phyloP scores from a whole-genome alignment of 2,329 filamentous ascomycete genomes.

The Fusarium pininemorale region DNA sequence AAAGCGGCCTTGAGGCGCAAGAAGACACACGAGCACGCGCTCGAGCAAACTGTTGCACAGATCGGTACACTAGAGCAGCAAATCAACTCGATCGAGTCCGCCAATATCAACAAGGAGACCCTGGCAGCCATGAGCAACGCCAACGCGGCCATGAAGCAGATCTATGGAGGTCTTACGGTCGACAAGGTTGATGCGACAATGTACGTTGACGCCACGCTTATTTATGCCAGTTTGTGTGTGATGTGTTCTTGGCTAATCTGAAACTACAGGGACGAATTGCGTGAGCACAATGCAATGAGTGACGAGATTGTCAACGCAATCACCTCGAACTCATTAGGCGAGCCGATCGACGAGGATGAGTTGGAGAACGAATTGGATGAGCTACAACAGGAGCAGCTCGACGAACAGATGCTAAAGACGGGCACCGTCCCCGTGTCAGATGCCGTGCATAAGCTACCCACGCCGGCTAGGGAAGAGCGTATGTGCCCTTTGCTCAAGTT shows the following conservation, averaged over 20 bases:
- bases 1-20: conserved; percentile 91
- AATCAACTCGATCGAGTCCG: conserved; percentile 95
- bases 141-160: conserved; percentile 88
- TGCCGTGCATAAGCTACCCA: conserved; percentile 79
- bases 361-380: conserved; percentile 85
- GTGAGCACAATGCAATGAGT: conserved; percentile 91
- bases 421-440: conserved; percentile 85
- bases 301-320: conserved; percentile 92
- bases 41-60: conserved; percentile 90
- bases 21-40: conserved; percentile 90
- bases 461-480: conserved; percentile 79
- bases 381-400: conserved; percentile 90
- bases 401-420: conserved; percentile 92
- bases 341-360: conserved; percentile 83
- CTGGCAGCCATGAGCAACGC: conserved; percentile 93
- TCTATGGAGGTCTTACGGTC: conserved; percentile 88
- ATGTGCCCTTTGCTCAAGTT: conserved; percentile 52
- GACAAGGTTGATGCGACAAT: conserved; percentile 96
- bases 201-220: conserved; percentile 63
- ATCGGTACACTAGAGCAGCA: conserved; percentile 94
- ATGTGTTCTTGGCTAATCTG: conserved; percentile 44
- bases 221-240: not conserved
- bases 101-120: conserved; percentile 98
- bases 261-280: conserved; percentile 79
- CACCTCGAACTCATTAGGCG: conserved; percentile 72